Percentiles rank a stretch among this genome's conserved stretches.
These are phyloP conservation scores for Babjeviella inositovora DNA, from an alignment of 805 yeast genomes.

Conservation along the genomic window DNA sequence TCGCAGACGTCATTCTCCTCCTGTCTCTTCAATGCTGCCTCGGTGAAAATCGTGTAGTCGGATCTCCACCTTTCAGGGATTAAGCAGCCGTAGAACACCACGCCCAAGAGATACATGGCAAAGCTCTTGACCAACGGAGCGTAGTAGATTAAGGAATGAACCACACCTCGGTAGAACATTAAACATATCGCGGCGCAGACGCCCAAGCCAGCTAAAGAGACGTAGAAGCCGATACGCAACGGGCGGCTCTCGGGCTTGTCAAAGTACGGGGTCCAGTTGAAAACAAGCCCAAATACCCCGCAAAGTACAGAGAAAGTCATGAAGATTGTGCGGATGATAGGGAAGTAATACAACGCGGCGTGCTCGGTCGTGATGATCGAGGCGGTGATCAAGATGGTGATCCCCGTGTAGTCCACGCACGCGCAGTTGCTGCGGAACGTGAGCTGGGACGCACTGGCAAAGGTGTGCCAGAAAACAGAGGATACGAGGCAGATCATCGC, in stretches of 20 bases:
- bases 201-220: slow-evolving; percentile 67
- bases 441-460: slow-evolving; percentile 57
- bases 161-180: slow-evolving; percentile 36
- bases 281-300: slow-evolving; percentile 56
- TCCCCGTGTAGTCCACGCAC: slow-evolving; percentile 91
- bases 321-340: slow-evolving; percentile 27
- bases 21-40: slow-evolving; percentile 1
- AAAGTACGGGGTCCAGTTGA: slow-evolving; percentile 88
- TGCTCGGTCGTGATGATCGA: slow-evolving; percentile 81
- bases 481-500: slow-evolving; percentile 65
- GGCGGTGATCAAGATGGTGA: slow-evolving; percentile 78
- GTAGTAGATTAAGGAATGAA: slow-evolving; percentile 34
- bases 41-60: slow-evolving; percentile 31
- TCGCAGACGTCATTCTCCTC: slow-evolving; percentile 14
- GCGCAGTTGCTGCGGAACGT: slow-evolving; percentile 60
- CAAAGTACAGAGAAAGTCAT: slow-evolving; percentile 46
- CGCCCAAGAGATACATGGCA: slow-evolving; percentile 67
- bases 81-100: slow-evolving; percentile 71
- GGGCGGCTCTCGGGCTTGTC: slow-evolving; percentile 79
- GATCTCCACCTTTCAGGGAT: slow-evolving; percentile 82
- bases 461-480: slow-evolving; percentile 86
- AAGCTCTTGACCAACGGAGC: slow-evolving; percentile 60
- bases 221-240: slow-evolving; percentile 64
- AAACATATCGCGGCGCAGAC: slow-evolving; percentile 44
- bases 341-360: slow-evolving; percentile 51